These are phyloP conservation scores for Pseudogymnoascus sp. DNA, from an alignment of 2,329 filamentous ascomycete genomes.

Conservation along the genomic window DNA sequence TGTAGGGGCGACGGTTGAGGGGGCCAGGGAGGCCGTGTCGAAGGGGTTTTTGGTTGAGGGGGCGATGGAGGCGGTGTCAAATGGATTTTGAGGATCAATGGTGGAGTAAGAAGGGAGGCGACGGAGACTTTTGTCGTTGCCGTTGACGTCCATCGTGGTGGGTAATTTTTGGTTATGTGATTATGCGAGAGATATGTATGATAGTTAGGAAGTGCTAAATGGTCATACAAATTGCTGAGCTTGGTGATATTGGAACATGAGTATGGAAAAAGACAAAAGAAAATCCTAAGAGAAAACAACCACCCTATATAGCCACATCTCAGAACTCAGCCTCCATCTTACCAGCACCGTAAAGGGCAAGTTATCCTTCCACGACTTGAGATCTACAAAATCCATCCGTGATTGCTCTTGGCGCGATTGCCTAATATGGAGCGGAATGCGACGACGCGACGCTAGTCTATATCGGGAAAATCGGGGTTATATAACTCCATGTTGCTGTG, in stretches of 20 bases:
- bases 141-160: not conserved
- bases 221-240: not conserved
- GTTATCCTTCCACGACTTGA: not conserved
- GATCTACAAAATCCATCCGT: not conserved
- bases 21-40: not conserved
- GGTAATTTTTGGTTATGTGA: not conserved
- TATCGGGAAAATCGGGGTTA: not conserved
- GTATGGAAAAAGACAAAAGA: not conserved
- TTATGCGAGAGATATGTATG: not conserved
- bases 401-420: slow-evolving; percentile 3
- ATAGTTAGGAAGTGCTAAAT: not conserved
- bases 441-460: not conserved
- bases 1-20: not conserved
- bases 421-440: slow-evolving; percentile 5
- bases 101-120: slow-evolving; percentile 1
- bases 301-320: not conserved
- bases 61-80: not conserved
- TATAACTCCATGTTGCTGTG: not conserved
- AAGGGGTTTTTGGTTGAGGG: slow-evolving; percentile 1
- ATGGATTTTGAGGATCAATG: not conserved
- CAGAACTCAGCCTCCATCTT: not conserved
- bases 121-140: not conserved
- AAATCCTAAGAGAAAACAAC: not conserved
- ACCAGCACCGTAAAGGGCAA: not conserved
- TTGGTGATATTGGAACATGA: not conserved